Evolutionary conservation across 345 rosid genomes (phyloP).

Genomic region (Conringia planisiliqua): DNA sequence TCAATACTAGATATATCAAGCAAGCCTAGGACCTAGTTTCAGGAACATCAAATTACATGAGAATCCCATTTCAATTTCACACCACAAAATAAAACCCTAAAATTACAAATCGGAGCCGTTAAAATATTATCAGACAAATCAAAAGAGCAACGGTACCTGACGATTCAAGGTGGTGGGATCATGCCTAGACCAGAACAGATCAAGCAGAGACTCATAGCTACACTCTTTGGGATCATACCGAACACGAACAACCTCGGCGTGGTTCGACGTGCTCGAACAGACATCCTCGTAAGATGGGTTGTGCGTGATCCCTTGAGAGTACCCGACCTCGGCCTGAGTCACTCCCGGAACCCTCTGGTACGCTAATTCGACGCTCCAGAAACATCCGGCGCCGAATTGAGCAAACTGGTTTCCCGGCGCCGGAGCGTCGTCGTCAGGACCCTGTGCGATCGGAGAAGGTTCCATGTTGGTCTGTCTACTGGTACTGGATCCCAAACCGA

Average conservation of each 20-base stretch:
- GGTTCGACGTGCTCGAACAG: constrained; percentile 63
- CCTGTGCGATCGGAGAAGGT: constrained; percentile 59
- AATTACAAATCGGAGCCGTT: too few relatives aligned
- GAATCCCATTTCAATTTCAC: background rate
- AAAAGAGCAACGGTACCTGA: constrained; percentile 53
- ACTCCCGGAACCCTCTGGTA: constrained; percentile 84
- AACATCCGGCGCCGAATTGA: constrained; percentile 92
- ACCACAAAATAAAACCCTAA: background rate
- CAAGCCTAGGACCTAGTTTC: background rate
- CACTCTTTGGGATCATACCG: constrained; percentile 88
- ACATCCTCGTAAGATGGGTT: constrained; percentile 74
- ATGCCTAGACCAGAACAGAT: constrained; percentile 74
- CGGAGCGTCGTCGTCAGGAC: constrained; percentile 67
- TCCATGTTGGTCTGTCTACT: constrained; percentile 46
- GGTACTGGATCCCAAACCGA: constrained; percentile 57
- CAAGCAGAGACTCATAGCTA: constrained; percentile 58
- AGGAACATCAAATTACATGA: background rate
- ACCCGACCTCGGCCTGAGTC: constrained; percentile 76
- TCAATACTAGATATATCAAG: background rate
- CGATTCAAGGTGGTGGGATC: constrained; percentile 95
- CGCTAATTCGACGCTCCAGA: constrained; percentile 89
- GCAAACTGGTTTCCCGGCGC: constrained; percentile 70
- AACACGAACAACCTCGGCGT: constrained; percentile 74
- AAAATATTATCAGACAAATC: background rate
- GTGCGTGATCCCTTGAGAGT: constrained; percentile 56